Evolutionary conservation across 2,329 filamentous ascomycete species (phyloP), one percentile per base, ranked within the genome.

Genomic region (Knufia fluminis): DNA sequence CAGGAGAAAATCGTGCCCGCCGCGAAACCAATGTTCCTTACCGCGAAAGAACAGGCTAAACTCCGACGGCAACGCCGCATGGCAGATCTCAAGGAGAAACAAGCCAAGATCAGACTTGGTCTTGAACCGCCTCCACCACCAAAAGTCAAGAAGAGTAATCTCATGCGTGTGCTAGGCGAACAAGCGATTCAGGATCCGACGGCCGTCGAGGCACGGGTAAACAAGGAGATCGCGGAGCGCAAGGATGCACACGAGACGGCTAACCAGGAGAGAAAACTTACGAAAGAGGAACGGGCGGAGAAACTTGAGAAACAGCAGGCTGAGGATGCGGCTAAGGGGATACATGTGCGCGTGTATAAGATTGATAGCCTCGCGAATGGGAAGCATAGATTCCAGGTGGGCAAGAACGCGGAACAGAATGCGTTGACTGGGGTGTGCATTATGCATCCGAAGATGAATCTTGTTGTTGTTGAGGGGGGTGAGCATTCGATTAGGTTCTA

Each of bases 161-260:
- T 98, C 63, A 98, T 98, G 92, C 84, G 90, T 51, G 92, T 98
- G 24, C 76, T 96, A 49, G 92, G 92, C 54, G 88, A 96, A 64
- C 84, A 88, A 67, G 83, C 83, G 16, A 91, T 98, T 57, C 94
- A 95, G 63, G 92, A 98, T 68, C 92, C 92, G 4, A 98, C 94
- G 0, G 92, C 92, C 3, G 92, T 98, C 40, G 92, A 98, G 69
- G 88, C 89, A 45, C 82, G 88, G 20, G 92, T 98, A 46, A 95
- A 94, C 66, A 78, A 83, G 47, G 89, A 98, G 66, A 96, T 98
- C 57, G 85, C 85, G 23, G 89, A 94, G 54, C 86, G 92, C 36
- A 81, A 84, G 51, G 76, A 85, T 52, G 78, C 83, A 57, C 94
- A 98, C 66, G 73, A 91, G 52, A 68, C 79, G 35, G 72, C 77